phyloP scores from a whole-genome alignment of 108 stramenopile species.

The Cyclostephanos tholiformis region DNA sequence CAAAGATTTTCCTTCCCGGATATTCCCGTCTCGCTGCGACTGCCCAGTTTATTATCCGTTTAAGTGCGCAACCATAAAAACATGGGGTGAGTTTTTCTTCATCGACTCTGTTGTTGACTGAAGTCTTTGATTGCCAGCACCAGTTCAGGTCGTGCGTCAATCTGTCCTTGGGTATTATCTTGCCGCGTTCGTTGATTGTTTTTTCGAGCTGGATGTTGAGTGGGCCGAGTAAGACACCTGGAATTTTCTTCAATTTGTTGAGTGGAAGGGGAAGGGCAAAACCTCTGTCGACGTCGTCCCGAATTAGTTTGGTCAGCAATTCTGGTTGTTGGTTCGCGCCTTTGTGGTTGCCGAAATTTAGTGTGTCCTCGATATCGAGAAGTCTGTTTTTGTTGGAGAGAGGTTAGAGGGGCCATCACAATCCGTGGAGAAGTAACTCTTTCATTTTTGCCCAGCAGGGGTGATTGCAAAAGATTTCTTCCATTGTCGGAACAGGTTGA shows the following conservation, averaged over 20 bases:
- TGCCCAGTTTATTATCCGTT: background rate
- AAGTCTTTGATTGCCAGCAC: background rate
- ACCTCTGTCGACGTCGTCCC: conserved; percentile 9
- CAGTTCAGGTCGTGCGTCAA: conserved; percentile 2
- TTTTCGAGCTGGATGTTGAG: background rate
- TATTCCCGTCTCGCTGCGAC: background rate
- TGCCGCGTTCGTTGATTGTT: background rate
- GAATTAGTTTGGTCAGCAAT: conserved; percentile 7
- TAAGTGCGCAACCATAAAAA: background rate
- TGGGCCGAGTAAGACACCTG: background rate
- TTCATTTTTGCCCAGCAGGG: conserved; percentile 17
- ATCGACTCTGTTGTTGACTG: background rate
- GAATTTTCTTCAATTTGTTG: background rate
- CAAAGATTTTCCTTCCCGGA: background rate
- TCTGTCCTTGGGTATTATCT: background rate
- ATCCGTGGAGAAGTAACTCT: conserved; percentile 1
- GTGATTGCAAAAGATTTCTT: background rate
- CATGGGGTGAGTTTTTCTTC: background rate
- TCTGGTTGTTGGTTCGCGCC: conserved; percentile 14
- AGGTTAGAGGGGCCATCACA: conserved; percentile 2
- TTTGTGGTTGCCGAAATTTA: conserved; percentile 29
- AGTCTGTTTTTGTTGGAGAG: conserved; percentile 7
- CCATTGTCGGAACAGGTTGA: background rate
- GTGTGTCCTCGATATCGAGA: conserved; percentile 8
- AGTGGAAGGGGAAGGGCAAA: conserved; percentile 1